Conservation (phyloP, 352 stramenopile species). For the Globisporangium paddicum region DNA sequence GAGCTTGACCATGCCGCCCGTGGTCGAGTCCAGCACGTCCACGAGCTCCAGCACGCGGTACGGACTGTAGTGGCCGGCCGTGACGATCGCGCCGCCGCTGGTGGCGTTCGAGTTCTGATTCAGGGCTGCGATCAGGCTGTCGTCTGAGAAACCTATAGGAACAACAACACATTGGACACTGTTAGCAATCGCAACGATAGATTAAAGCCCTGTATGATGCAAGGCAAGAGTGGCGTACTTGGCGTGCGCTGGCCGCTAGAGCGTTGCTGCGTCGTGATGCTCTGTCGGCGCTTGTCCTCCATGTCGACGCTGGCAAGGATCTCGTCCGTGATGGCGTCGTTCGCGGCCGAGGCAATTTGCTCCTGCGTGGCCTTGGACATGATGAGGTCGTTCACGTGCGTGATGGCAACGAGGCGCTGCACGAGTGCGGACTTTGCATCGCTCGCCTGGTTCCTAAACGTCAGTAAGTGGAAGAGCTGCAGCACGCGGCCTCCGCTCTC, state of each 20-base stretch:
- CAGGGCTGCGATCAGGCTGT: background rate
- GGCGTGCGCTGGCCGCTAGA: slow-evolving; percentile 3
- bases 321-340: slow-evolving; percentile 72
- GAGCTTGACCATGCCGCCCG: slow-evolving; percentile 66
- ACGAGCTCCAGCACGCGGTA: slow-evolving; percentile 74
- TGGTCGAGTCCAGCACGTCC: slow-evolving; percentile 72
- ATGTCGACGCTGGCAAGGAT: slow-evolving; percentile 58
- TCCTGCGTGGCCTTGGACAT: slow-evolving; percentile 62
- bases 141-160: slow-evolving; percentile 5
- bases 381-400: slow-evolving; percentile 56
- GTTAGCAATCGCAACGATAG: background rate
- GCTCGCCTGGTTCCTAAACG: slow-evolving; percentile 51
- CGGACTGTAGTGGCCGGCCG: slow-evolving; percentile 28
- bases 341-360: slow-evolving; percentile 60
- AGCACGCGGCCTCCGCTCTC: slow-evolving; percentile 32
- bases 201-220: background rate
- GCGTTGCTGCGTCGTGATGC: slow-evolving; percentile 14
- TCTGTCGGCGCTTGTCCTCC: slow-evolving; percentile 42
- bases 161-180: background rate
- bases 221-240: background rate
- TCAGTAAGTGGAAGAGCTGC: slow-evolving; percentile 56
- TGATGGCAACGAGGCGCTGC: slow-evolving; percentile 44
- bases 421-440: slow-evolving; percentile 52
- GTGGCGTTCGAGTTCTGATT: background rate
- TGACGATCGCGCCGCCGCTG: background rate